phyloP scores from a whole-genome alignment of 441 rosid species.

The Croton laevigatus region DNA sequence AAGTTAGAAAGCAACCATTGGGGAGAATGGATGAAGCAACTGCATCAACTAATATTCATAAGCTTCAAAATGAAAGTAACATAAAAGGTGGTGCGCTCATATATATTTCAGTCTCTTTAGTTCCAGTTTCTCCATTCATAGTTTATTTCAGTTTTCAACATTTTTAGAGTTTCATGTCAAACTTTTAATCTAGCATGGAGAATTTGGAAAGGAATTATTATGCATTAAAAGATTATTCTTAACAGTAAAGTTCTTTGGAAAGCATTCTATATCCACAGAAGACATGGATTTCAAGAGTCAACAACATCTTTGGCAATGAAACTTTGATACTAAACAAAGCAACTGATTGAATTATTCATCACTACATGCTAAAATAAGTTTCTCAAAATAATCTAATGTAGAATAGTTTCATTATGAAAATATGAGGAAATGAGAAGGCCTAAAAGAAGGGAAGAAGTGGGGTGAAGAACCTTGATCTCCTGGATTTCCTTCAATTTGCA shows the following conservation, averaged over 20 bases:
- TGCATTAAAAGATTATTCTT: neutral
- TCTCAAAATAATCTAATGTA: neutral
- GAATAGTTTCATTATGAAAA: neutral
- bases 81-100: neutral
- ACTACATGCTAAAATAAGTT: neutral
- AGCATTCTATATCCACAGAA: too few species aligned
- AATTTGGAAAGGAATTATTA: too few species aligned
- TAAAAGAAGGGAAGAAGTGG: neutral
- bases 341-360: neutral
- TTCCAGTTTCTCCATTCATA: neutral
- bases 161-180: neutral
- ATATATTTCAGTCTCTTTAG: too few species aligned
- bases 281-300: too few species aligned
- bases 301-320: too few species aligned
- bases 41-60: neutral
- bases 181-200: neutral
- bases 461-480: slow-evolving; percentile 35
- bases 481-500: slow-evolving; percentile 74
- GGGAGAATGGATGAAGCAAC: neutral
- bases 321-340: too few species aligned
- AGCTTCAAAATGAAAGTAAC: neutral
- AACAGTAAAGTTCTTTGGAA: neutral
- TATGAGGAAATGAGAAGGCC: neutral
- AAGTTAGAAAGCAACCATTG: slow-evolving; percentile 1
- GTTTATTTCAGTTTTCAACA: neutral